Evolutionary conservation across 1,284 basidiomycete genomes (phyloP).

Genomic region (Ceratobasidium sp.): DNA sequence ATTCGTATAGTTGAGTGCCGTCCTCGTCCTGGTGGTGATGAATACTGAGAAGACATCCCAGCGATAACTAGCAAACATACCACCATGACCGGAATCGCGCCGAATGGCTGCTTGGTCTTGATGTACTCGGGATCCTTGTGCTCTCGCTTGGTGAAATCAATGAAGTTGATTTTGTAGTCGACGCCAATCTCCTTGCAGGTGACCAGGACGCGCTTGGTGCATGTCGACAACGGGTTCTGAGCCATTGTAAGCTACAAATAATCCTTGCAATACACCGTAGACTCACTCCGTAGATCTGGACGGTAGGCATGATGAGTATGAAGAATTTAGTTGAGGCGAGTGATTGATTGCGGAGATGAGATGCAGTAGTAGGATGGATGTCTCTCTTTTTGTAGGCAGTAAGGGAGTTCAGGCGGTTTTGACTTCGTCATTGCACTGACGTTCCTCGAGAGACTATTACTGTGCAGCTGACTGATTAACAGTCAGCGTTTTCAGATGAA

Average conservation of each 20-base stretch:
- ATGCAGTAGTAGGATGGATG: too few species aligned
- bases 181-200: slow-evolving; percentile 35
- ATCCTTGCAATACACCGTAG: neutral
- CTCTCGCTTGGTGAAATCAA: slow-evolving; percentile 33
- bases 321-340: too few species aligned
- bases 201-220: slow-evolving; percentile 37
- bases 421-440: too few species aligned
- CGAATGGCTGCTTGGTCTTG: slow-evolving; percentile 33
- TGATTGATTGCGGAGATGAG: too few species aligned
- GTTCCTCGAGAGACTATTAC: too few species aligned
- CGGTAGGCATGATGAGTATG: neutral
- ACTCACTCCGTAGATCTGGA: neutral
- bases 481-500: too few species aligned
- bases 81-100: slow-evolving; percentile 26
- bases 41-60: neutral
- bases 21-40: slow-evolving; percentile 10
- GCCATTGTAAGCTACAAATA: neutral
- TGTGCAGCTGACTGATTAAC: too few species aligned
- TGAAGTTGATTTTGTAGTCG: slow-evolving; percentile 16
- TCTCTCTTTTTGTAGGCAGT: too few species aligned
- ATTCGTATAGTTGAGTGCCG: slow-evolving; percentile 48
- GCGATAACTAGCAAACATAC: neutral
- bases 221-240: slow-evolving; percentile 27
- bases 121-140: slow-evolving; percentile 25
- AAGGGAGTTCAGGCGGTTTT: too few species aligned